These are phyloP conservation scores for Luvunga scandens DNA, from an alignment of 345 rosid species.

Conservation along the genomic window DNA sequence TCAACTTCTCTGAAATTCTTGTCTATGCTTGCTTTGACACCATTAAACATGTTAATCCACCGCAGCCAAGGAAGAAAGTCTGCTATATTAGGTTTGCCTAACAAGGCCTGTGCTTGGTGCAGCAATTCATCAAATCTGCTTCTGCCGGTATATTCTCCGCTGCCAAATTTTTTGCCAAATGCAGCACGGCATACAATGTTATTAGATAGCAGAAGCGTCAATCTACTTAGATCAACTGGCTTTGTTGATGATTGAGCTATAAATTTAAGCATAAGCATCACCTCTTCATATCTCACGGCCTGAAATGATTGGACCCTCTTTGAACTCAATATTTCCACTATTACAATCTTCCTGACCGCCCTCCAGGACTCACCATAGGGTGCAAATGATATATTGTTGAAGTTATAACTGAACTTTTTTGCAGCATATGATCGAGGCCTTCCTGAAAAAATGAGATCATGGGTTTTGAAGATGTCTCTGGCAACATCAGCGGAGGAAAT, in stretches of 20 bases:
- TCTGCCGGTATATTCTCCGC: neutral
- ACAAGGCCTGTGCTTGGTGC: conserved; percentile 18
- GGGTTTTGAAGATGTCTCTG: conserved; percentile 31
- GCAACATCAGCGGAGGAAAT: conserved; percentile 39
- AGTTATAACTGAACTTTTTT: conserved; percentile 20
- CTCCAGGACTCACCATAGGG: conserved; percentile 41
- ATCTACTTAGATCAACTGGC: conserved; percentile 27
- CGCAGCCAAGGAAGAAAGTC: conserved; percentile 43
- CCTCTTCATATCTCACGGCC: conserved; percentile 34
- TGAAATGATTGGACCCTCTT: conserved; percentile 39
- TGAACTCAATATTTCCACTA: conserved; percentile 27
- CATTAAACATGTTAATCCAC: conserved; percentile 41
- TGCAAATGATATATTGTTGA: conserved; percentile 25
- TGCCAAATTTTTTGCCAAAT: conserved; percentile 28
- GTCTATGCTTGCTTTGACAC: conserved; percentile 24
- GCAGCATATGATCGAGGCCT: conserved; percentile 23
- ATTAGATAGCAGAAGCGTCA: conserved; percentile 17
- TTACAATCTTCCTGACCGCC: conserved; percentile 33
- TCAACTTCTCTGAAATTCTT: conserved; percentile 33
- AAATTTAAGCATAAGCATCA: conserved; percentile 16
- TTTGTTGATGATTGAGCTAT: conserved; percentile 11
- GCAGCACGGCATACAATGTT: conserved; percentile 31
- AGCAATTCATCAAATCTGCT: conserved; percentile 24
- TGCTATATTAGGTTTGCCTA: conserved; percentile 27
- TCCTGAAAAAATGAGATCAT: conserved; percentile 38